These are phyloP conservation scores for Dryas integrifolia DNA, from an alignment of 331 rosid genomes.

Conservation along the genomic window DNA sequence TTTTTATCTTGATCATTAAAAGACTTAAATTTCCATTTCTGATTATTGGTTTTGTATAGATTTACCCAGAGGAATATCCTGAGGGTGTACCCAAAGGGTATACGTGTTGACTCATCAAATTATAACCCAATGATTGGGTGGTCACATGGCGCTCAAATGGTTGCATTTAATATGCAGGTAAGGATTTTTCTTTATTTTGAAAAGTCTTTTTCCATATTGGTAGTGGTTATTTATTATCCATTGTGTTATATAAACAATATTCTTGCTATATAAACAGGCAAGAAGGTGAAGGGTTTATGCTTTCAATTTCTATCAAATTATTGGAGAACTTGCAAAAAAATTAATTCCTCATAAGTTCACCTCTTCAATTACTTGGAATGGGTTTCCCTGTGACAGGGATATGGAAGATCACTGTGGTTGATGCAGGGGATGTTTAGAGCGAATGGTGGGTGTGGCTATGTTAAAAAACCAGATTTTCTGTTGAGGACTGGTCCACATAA, in stretches of 20 bases:
- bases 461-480: conserved; percentile 88
- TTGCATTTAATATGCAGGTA: conserved; percentile 99
- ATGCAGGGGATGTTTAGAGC: conserved; percentile 99
- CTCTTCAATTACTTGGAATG: conserved; percentile 8
- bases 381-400: conserved; percentile 54
- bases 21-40: neutral
- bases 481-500: conserved; percentile 44
- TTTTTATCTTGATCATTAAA: neutral
- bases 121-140: conserved; percentile 93
- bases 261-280: neutral
- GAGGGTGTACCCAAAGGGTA: conserved; percentile 94
- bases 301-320: too few relatives aligned
- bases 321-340: too few relatives aligned
- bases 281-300: neutral
- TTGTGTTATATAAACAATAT: neutral
- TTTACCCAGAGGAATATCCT: conserved; percentile 88
- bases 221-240: neutral
- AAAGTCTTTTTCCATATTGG: neutral
- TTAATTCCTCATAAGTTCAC: conserved; percentile 12
- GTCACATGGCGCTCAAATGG: conserved; percentile 99
- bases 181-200: neutral
- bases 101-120: conserved; percentile 80
- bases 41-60: conserved; percentile 44
- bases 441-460: conserved; percentile 84
- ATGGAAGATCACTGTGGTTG: conserved; percentile 95